Conservation (phyloP, 78 protist genomes). For the Isochrysis galbana region DNA sequence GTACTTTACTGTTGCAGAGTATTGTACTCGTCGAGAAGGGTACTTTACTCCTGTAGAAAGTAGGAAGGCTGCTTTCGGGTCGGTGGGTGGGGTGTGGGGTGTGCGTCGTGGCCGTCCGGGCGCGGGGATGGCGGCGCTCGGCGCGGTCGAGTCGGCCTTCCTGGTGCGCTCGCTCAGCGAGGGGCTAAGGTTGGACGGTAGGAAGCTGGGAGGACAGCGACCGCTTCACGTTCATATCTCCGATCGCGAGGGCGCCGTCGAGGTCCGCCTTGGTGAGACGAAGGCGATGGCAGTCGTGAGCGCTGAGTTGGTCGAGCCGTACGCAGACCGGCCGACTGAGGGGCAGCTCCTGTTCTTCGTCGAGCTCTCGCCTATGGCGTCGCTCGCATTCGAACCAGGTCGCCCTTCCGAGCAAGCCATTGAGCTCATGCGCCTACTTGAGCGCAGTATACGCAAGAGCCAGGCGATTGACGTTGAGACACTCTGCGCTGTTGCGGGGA, state of each 20-base stretch:
- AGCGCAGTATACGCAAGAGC: neutral
- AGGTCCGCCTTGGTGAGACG: neutral
- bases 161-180: neutral
- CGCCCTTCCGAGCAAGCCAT: neutral
- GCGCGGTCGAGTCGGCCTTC: neutral
- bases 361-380: constrained; percentile 35
- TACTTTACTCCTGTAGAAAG: too few species aligned
- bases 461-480: constrained; percentile 28
- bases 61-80: too few species aligned
- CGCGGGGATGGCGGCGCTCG: too few species aligned
- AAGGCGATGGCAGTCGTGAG: neutral
- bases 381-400: neutral
- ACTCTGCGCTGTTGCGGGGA: neutral
- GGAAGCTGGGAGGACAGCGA: neutral
- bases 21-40: too few species aligned
- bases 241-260: too few species aligned
- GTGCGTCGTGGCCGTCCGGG: too few species aligned
- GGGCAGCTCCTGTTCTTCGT: neutral
- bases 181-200: neutral
- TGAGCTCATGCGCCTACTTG: neutral
- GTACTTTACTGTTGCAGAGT: too few species aligned
- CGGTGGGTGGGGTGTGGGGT: too few species aligned
- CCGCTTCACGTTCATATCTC: neutral
- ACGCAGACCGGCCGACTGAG: constrained; percentile 2
- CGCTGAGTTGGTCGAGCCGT: constrained; percentile 16